Conservation (phyloP, 768 basidiomycete species). For the Pleurotus tuoliensis region DNA sequence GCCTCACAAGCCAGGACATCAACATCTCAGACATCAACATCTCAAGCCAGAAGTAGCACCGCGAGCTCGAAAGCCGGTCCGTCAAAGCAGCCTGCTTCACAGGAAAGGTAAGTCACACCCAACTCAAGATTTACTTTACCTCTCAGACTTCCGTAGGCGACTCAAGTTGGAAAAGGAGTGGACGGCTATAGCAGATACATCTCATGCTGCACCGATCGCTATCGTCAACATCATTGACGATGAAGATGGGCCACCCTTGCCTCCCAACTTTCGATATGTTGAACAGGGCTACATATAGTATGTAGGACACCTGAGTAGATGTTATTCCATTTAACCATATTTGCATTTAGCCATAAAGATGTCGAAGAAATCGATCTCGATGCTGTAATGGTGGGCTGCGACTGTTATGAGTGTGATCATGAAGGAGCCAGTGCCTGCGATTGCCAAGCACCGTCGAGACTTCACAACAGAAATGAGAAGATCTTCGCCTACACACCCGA, state of each 20-base stretch:
- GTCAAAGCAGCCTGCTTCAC: slow-evolving; percentile 1
- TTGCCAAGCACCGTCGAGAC: slow-evolving; percentile 45
- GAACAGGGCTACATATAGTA: slow-evolving; percentile 51
- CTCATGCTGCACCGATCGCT: slow-evolving; percentile 28
- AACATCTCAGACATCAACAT: neutral
- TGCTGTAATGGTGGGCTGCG: slow-evolving; percentile 39
- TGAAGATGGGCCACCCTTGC: slow-evolving; percentile 40
- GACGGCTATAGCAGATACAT: slow-evolving; percentile 22
- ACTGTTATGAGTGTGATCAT: slow-evolving; percentile 33
- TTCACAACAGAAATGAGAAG: slow-evolving; percentile 20
- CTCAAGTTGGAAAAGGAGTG: slow-evolving; percentile 28
- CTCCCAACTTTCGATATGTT: slow-evolving; percentile 43
- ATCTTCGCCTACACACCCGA: slow-evolving; percentile 39
- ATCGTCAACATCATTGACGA: slow-evolving; percentile 39
- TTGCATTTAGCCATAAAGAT: slow-evolving; percentile 14
- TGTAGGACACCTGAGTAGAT: slow-evolving; percentile 17
- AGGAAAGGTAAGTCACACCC: no score
- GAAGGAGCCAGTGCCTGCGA: slow-evolving; percentile 29
- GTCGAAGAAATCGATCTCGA: slow-evolving; percentile 14
- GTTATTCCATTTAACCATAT: neutral
- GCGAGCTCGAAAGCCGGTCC: no score
- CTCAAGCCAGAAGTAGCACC: neutral
- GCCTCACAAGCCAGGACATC: neutral
- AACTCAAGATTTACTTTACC: neutral
- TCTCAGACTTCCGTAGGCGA: slow-evolving; percentile 9